These are phyloP conservation scores for Scheffersomyces quercinus DNA, from an alignment of 1,139 yeast species.

Conservation along the genomic window DNA sequence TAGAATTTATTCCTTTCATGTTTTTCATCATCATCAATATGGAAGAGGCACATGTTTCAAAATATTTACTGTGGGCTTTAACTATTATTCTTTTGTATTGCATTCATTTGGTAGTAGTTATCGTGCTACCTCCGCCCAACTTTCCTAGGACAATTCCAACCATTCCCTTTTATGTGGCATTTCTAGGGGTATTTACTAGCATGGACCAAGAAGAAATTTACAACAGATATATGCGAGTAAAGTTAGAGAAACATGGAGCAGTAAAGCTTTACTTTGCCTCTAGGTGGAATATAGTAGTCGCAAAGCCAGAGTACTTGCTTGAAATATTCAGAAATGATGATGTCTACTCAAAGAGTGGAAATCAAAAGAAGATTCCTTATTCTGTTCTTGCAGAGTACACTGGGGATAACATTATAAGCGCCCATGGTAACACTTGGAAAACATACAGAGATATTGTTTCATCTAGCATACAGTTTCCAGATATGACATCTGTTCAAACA, in stretches of 20 bases:
- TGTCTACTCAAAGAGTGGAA: constrained; percentile 59
- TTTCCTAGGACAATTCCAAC: constrained; percentile 54
- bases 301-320: constrained; percentile 47
- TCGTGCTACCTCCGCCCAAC: constrained; percentile 30
- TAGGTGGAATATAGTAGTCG: constrained; percentile 60
- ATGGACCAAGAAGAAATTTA: constrained; percentile 54
- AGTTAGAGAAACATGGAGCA: constrained; percentile 46
- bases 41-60: too few species aligned
- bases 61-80: too few species aligned
- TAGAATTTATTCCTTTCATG: too few species aligned
- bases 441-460: constrained; percentile 48
- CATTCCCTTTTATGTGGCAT: constrained; percentile 60
- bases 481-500: constrained; percentile 28
- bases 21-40: too few species aligned
- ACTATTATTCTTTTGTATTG: too few species aligned
- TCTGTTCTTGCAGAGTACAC: constrained; percentile 58
- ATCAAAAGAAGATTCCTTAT: constrained; percentile 58
- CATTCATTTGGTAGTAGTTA: constrained; percentile 8
- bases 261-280: constrained; percentile 63
- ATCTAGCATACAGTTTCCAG: constrained; percentile 54
- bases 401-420: constrained; percentile 64
- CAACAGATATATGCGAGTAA: constrained; percentile 20
- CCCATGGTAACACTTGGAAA: constrained; percentile 59
- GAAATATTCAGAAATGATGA: constrained; percentile 52
- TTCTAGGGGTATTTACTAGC: constrained; percentile 44